phyloP scores from a whole-genome alignment of 768 basidiomycete species.

The Termitomyces eurrhizus region DNA sequence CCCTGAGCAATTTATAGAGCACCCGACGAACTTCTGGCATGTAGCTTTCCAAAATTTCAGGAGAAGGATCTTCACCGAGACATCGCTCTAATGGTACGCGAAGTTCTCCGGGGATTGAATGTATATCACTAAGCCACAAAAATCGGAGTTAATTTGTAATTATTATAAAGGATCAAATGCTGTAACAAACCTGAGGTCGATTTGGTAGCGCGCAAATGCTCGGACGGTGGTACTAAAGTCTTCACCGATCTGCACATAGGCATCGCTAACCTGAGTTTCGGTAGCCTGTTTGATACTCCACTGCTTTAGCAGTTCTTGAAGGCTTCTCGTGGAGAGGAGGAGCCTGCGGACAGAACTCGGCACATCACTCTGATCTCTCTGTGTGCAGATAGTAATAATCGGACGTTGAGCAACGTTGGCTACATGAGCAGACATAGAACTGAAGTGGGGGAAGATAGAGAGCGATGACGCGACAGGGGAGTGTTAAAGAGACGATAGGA shows the following conservation, averaged over 20 bases:
- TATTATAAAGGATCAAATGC: neutral
- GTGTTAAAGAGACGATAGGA: neutral
- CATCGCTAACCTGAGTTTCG: constrained; percentile 78
- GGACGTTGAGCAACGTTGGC: constrained; percentile 16
- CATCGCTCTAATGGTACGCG: constrained; percentile 61
- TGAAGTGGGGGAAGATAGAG: neutral
- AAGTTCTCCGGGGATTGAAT: constrained; percentile 58
- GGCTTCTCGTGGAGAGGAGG: constrained; percentile 76
- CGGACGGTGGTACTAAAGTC: constrained; percentile 79
- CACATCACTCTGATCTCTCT: constrained; percentile 41
- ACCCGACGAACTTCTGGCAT: constrained; percentile 80
- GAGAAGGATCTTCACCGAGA: constrained; percentile 75
- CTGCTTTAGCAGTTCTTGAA: constrained; percentile 66
- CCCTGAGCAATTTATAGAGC: constrained; percentile 78
- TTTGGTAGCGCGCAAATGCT: constrained; percentile 70
- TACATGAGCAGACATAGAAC: neutral
- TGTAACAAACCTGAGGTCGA: constrained; percentile 59
- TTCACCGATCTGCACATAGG: constrained; percentile 85
- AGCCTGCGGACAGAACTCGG: constrained; percentile 60
- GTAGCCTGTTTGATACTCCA: constrained; percentile 62
- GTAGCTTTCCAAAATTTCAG: constrained; percentile 67
- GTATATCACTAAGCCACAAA: constrained; percentile 48
- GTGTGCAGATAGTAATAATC: constrained; percentile 18
- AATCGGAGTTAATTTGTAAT: neutral
- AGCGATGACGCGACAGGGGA: neutral